Evolutionary conservation across 768 basidiomycete species (phyloP), one percentile per base, ranked within the genome.

Genomic region (Jaapia argillacea): DNA sequence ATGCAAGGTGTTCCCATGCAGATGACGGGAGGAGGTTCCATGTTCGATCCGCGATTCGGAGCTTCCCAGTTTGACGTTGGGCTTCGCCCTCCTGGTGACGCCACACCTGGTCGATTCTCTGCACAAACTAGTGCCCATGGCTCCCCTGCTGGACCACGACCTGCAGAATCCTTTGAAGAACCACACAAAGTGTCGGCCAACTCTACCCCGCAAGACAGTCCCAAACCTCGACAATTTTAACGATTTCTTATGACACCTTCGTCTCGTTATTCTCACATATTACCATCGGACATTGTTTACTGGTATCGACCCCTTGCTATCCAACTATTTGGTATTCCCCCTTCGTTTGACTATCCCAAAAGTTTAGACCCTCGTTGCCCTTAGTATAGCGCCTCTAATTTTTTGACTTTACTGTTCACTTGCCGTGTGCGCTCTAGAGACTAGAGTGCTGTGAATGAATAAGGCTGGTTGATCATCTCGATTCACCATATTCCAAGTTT

Each of bases 21-120:
- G n/a, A n/a, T n/a, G n/a, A n/a, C n/a, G n/a, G n/a, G n/a, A n/a
- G n/a, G n/a, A 10, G 28, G 10, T 60, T 72, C 75, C 26, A 55
- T 55, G 20, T 82, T 82, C 56, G 79, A 81, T 49, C 54, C 77
- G 4, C 69, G 77, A 42, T 76, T 75, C 54, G 66, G 74, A 12
- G 70, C 72, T 28, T 31, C 44, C 21, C 44, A 46, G 33, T 53
- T 51, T 35, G 48, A 45, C 7, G 14, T 26, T 24, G 47, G 43
- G 25, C 41, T 45, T 14, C 45, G 28, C 10, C 28, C 37, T 43
- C 45, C 28, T 31, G 28, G 21, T 20, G 18, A 45, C 35, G 18
- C 44, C 6, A 16, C 42, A 26, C 13, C 14, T 42, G 14, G n/a
- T 46, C 2, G 43, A 28, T 23, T 38, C 38, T 12, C 24, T 45